Evolutionary conservation across 2,329 filamentous ascomycete species (phyloP).

Genomic region (Emergomyces africanus): DNA sequence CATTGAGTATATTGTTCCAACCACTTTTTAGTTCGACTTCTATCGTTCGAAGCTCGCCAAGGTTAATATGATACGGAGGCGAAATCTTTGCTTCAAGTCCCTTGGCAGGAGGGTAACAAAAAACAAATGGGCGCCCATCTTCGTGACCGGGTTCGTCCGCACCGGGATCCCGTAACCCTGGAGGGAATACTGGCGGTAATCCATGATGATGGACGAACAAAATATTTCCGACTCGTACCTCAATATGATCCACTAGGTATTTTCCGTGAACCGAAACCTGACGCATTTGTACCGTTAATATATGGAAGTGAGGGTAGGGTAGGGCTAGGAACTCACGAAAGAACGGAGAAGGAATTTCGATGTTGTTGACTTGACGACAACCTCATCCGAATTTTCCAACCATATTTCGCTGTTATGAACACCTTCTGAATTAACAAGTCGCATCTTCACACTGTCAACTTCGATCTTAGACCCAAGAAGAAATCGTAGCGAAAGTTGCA

Average conservation of each 20-base stretch:
- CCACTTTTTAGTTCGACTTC: slow-evolving; percentile 62
- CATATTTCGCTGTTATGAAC: slow-evolving; percentile 54
- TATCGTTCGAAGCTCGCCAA: slow-evolving; percentile 66
- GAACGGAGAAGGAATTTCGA: slow-evolving; percentile 40
- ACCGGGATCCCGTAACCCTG: slow-evolving; percentile 22
- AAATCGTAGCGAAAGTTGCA: slow-evolving; percentile 57
- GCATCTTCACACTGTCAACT: slow-evolving; percentile 52
- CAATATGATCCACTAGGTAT: slow-evolving; percentile 62
- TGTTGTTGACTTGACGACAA: slow-evolving; percentile 43
- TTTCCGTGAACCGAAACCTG: slow-evolving; percentile 45
- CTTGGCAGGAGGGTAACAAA: slow-evolving; percentile 58
- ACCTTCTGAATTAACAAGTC: slow-evolving; percentile 43
- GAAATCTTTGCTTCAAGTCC: slow-evolving; percentile 56
- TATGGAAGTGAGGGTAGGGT: background rate
- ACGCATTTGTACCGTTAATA: slow-evolving; percentile 2
- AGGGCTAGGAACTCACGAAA: slow-evolving; percentile 25
- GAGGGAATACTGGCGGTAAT: slow-evolving; percentile 18
- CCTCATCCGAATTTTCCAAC: slow-evolving; percentile 39
- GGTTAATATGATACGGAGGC: slow-evolving; percentile 57
- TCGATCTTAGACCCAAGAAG: slow-evolving; percentile 58
- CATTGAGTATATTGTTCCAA: slow-evolving; percentile 50
- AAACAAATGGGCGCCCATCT: slow-evolving; percentile 48
- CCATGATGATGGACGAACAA: slow-evolving; percentile 23
- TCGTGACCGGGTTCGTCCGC: slow-evolving; percentile 18
- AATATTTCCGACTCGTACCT: slow-evolving; percentile 37